Conservation (phyloP, 202 grass and related monocot species). For the Setaria viridis region DNA sequence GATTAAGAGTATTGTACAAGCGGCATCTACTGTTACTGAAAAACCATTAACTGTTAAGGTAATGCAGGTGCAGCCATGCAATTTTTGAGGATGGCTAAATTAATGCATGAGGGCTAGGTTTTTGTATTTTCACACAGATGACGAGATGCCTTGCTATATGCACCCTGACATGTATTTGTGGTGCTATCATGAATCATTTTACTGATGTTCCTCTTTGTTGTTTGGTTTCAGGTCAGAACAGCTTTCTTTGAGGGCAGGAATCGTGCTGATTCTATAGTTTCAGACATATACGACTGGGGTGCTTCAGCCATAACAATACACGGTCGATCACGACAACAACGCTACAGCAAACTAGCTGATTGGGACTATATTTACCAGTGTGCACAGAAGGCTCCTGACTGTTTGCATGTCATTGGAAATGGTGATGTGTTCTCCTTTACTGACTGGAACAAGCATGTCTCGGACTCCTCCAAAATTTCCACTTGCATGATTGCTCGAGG, state of each 20-base stretch:
- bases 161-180: neutral
- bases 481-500: constrained; percentile 92
- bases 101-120: neutral
- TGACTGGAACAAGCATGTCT: constrained; percentile 77
- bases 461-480: constrained; percentile 63
- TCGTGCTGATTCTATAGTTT: constrained; percentile 85
- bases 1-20: constrained; percentile 90
- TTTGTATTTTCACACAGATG: neutral
- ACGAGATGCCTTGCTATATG: constrained; percentile 5
- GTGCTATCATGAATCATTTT: constrained; percentile 14
- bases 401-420: constrained; percentile 90
- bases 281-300: constrained; percentile 83
- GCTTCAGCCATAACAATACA: constrained; percentile 88
- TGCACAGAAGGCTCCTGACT: constrained; percentile 70
- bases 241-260: constrained; percentile 96
- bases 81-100: constrained; percentile 35
- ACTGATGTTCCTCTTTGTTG: constrained; percentile 31
- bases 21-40: constrained; percentile 62
- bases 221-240: constrained; percentile 75
- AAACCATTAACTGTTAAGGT: constrained; percentile 91
- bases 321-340: constrained; percentile 90
- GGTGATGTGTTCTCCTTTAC: constrained; percentile 91
- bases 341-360: constrained; percentile 93
- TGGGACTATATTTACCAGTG: constrained; percentile 97
- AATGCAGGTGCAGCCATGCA: constrained; percentile 6